Evolutionary conservation across 306 rosid species (phyloP).

Genomic region (Dryas alaskensis): DNA sequence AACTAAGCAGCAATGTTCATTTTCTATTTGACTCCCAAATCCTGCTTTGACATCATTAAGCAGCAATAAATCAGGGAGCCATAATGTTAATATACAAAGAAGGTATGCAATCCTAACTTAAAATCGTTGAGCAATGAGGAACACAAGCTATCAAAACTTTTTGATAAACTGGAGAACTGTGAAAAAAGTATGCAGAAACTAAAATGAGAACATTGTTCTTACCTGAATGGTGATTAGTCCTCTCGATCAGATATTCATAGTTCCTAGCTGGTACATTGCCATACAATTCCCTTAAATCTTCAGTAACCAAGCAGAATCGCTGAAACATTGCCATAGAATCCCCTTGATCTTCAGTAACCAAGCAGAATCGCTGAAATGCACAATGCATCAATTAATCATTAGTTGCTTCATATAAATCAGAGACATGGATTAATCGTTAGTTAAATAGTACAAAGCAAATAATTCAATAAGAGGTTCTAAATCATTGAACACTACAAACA

Average conservation of each 20-base stretch:
- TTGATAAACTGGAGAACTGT: not conserved
- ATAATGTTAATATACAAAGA: not conserved
- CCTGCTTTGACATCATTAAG: not conserved
- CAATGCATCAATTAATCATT: not conserved
- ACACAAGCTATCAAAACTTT: not conserved
- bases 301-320: not conserved
- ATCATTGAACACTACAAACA: no score
- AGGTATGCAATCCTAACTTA: not conserved
- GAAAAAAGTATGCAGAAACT: not conserved
- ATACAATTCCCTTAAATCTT: not conserved
- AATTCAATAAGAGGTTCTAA: not conserved
- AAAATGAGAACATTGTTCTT: not conserved
- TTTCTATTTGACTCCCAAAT: not conserved
- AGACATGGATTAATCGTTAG: not conserved
- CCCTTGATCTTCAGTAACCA: not conserved
- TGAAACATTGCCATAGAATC: not conserved
- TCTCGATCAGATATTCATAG: not conserved
- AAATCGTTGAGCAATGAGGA: not conserved
- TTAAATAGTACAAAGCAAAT: not conserved
- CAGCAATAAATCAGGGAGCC: slow-evolving; percentile 1
- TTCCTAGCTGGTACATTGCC: not conserved
- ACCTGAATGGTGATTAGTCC: not conserved
- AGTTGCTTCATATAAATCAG: not conserved
- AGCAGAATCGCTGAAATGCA: slow-evolving; percentile 5
- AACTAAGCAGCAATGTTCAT: not conserved